Evolutionary conservation across 129 eudicot species (phyloP).

Genomic region (carrot (Daucus carota)): DH1_v3.0 NC_030389.2:34394001-34394500

Average conservation of each 20-base stretch:
- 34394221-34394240: not conserved
- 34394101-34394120: constrained; percentile 84
- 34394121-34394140: constrained; percentile 78
- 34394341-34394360: not conserved
- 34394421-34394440: not conserved
- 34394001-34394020: not conserved
- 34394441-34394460: not conserved
- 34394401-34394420: not conserved
- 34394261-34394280: not conserved
- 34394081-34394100: constrained; percentile 58
- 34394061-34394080: constrained; percentile 33
- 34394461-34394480: not conserved
- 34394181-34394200: not conserved
- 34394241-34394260: not conserved
- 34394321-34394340: not conserved
- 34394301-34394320: not conserved
- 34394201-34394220: not conserved
- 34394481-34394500: not conserved
- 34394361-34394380: not conserved
- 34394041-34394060: not conserved
- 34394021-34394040: not conserved
- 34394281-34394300: not conserved
- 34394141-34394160: constrained; percentile 85
- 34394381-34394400: not conserved
- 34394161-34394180: constrained; percentile 35